Evolutionary conservation across 2,329 filamentous ascomycete species (phyloP).

Genomic region (Ceratocystis cubensis): DNA sequence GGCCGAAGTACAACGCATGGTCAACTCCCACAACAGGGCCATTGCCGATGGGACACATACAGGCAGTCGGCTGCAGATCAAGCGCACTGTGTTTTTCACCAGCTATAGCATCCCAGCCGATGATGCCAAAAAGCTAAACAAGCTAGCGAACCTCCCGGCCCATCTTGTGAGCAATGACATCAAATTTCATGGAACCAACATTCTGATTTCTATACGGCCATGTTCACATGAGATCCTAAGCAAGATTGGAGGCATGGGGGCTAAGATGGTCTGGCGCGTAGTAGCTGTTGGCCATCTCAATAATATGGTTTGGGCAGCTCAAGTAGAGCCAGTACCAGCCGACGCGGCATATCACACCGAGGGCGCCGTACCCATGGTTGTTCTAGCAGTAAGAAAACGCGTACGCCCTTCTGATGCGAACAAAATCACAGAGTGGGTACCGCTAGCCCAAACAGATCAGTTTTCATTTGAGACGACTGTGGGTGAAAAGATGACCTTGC

Average conservation of each 20-base stretch:
- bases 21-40: conserved; percentile 70
- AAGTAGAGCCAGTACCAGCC: conserved; percentile 58
- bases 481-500: conserved; percentile 71
- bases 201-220: conserved; percentile 73
- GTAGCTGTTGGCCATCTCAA: conserved; percentile 63
- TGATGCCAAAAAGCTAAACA: conserved; percentile 60
- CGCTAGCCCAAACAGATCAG: conserved; percentile 55
- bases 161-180: conserved; percentile 56
- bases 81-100: conserved; percentile 81
- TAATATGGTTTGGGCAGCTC: conserved; percentile 76
- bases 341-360: conserved; percentile 63
- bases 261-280: conserved; percentile 73
- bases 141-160: conserved; percentile 52
- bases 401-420: conserved; percentile 66
- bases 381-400: conserved; percentile 66
- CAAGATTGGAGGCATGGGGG: conserved; percentile 77
- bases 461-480: conserved; percentile 73
- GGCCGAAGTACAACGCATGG: conserved; percentile 73
- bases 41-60: conserved; percentile 29
- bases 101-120: conserved; percentile 69
- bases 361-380: conserved; percentile 63
- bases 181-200: conserved; percentile 74
- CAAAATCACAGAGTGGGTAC: conserved; percentile 73
- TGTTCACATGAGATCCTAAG: conserved; percentile 60
- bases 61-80: conserved; percentile 50